These are phyloP conservation scores for Penicillium sp. DNA, from an alignment of 2,329 filamentous ascomycete genomes.

Conservation along the genomic window DNA sequence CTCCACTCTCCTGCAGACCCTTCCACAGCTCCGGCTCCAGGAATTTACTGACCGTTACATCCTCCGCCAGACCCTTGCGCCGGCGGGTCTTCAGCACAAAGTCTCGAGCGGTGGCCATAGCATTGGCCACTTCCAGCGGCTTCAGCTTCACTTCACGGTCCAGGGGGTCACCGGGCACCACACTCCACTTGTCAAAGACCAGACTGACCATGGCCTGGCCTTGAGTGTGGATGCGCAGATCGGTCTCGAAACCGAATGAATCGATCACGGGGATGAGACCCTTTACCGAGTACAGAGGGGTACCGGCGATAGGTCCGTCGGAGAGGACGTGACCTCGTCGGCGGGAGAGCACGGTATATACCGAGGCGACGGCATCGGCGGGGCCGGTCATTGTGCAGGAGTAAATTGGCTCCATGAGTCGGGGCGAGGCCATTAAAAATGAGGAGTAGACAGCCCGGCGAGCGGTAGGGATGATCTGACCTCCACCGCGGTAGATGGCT, in stretches of 20 bases:
- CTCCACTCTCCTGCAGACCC: slow-evolving; percentile 83
- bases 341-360: slow-evolving; percentile 89
- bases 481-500: slow-evolving; percentile 91
- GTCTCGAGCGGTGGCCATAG: slow-evolving; percentile 88
- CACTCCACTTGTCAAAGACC: slow-evolving; percentile 94
- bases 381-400: slow-evolving; percentile 90
- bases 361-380: slow-evolving; percentile 80
- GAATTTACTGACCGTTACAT: slow-evolving; percentile 94
- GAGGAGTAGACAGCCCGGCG: slow-evolving; percentile 92
- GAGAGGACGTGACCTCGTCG: slow-evolving; percentile 89
- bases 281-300: slow-evolving; percentile 87
- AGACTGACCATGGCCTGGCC: slow-evolving; percentile 87
- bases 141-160: slow-evolving; percentile 82
- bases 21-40: slow-evolving; percentile 92
- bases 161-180: slow-evolving; percentile 92
- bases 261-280: slow-evolving; percentile 95
- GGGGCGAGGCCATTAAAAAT: slow-evolving; percentile 94
- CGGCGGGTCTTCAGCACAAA: slow-evolving; percentile 95
- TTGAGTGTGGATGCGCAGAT: slow-evolving; percentile 93
- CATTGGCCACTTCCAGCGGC: slow-evolving; percentile 82
- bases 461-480: slow-evolving; percentile 95
- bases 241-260: slow-evolving; percentile 96
- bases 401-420: slow-evolving; percentile 96
- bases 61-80: slow-evolving; percentile 91
- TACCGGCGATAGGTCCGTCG: slow-evolving; percentile 93